Percentiles rank a stretch among this genome's conserved stretches.
phyloP scores from a whole-genome alignment of 371 early-diverging fungal genomes.

The Mortierella sp. region DNA sequence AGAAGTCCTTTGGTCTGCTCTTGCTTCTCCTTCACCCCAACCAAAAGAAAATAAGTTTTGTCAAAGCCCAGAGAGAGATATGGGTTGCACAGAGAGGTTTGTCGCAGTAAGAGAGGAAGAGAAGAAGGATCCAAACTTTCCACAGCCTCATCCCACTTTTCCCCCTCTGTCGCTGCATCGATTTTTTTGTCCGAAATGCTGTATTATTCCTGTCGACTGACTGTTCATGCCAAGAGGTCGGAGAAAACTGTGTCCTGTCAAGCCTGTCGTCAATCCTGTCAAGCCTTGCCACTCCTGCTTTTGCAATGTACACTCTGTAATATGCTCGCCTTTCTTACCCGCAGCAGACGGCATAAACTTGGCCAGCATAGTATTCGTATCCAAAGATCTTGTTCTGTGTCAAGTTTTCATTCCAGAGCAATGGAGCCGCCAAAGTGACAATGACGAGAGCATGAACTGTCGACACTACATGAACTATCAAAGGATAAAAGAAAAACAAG shows the following conservation, averaged over 20 bases:
- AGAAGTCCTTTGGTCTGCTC: background rate
- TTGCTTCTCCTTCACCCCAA: background rate
- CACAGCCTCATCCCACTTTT: constrained; percentile 4
- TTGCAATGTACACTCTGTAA: background rate
- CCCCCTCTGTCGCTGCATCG: background rate
- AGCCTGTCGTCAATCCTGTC: background rate
- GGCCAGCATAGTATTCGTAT: constrained; percentile 77
- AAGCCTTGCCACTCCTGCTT: background rate
- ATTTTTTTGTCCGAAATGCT: background rate
- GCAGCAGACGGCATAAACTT: constrained; percentile 85
- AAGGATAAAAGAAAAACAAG: background rate
- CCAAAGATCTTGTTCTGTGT: constrained; percentile 81
- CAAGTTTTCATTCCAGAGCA: constrained; percentile 76
- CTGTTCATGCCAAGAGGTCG: constrained; percentile 5
- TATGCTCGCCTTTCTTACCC: constrained; percentile 68
- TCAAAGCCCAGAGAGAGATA: background rate
- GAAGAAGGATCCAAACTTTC: background rate
- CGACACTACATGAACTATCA: constrained; percentile 75
- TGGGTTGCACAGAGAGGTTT: constrained; percentile 1
- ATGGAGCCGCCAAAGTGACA: constrained; percentile 71
- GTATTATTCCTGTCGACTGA: background rate
- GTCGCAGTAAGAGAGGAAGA: background rate
- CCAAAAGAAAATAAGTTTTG: background rate
- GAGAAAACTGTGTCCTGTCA: background rate
- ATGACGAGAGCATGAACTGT: constrained; percentile 71